Evolutionary conservation across 306 rosid genomes (phyloP).

Genomic region (Dryas octopetala): DNA sequence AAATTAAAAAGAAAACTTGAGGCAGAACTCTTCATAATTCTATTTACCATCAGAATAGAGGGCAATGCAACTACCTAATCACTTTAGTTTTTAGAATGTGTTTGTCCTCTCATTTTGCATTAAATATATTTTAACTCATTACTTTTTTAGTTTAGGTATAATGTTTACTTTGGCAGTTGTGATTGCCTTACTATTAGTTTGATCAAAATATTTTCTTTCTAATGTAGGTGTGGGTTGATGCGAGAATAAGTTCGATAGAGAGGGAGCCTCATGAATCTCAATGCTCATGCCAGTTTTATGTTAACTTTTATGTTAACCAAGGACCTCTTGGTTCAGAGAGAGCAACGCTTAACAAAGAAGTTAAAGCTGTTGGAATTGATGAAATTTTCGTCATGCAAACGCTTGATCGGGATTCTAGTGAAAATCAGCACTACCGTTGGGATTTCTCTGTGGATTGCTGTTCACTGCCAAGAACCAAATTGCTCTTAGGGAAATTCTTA

Average conservation of each 20-base stretch:
- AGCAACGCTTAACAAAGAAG: conserved; percentile 61
- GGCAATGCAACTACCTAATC: not conserved
- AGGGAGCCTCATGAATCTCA: conserved; percentile 69
- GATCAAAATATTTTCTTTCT: conserved; percentile 10
- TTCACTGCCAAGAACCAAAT: conserved; percentile 54
- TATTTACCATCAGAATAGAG: too few relatives aligned
- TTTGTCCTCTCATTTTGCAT: not conserved
- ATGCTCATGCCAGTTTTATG: conserved; percentile 72
- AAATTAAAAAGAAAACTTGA: not conserved
- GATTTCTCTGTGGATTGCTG: conserved; percentile 63
- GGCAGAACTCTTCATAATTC: not conserved
- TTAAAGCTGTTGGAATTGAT: conserved; percentile 49
- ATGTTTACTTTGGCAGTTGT: not conserved
- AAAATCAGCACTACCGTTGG: conserved; percentile 65
- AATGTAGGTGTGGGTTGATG: conserved; percentile 71
- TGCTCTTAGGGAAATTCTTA: conserved; percentile 66
- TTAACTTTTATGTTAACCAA: conserved; percentile 67
- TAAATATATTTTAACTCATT: not conserved
- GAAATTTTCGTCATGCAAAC: conserved; percentile 69
- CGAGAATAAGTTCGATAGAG: conserved; percentile 76
- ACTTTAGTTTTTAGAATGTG: not conserved
- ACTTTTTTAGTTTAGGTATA: not conserved
- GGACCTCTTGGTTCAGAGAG: conserved; percentile 76
- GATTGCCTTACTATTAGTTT: conserved; percentile 4
- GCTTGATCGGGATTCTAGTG: conserved; percentile 47